Conservation (phyloP, 2,329 filamentous ascomycete genomes). For the Bipolaris oryzae region DNA sequence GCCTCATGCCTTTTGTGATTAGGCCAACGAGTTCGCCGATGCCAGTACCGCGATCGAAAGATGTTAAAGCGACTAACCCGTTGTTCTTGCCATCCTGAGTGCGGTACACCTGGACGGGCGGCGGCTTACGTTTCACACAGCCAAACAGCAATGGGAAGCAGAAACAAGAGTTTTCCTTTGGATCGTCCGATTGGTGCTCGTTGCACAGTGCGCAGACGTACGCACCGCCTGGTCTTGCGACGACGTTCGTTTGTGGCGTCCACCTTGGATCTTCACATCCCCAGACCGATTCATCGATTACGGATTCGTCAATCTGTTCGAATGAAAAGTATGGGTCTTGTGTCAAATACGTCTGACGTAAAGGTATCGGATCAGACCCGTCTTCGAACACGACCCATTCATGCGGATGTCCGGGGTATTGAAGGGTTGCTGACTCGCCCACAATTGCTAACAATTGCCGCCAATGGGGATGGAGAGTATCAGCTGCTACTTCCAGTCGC, state of each 20-base stretch:
- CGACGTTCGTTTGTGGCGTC: slow-evolving; percentile 33
- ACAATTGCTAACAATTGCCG: slow-evolving; percentile 57
- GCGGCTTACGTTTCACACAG: slow-evolving; percentile 46
- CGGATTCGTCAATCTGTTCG: slow-evolving; percentile 57
- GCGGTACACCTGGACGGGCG: slow-evolving; percentile 60
- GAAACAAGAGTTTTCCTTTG: slow-evolving; percentile 56
- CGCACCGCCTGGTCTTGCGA: slow-evolving; percentile 37
- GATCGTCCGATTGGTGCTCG: slow-evolving; percentile 58
- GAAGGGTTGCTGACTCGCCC: slow-evolving; percentile 49
- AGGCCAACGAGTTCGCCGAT: slow-evolving; percentile 63
- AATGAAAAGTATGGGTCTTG: slow-evolving; percentile 57
- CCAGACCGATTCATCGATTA: slow-evolving; percentile 58
- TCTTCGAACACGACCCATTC: slow-evolving; percentile 59
- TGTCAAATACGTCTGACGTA: slow-evolving; percentile 56
- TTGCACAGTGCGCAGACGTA: slow-evolving; percentile 55
- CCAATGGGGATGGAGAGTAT: slow-evolving; percentile 61
- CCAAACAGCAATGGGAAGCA: slow-evolving; percentile 63
- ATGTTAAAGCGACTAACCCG: slow-evolving; percentile 54
- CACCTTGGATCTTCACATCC: slow-evolving; percentile 58
- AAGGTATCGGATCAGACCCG: slow-evolving; percentile 51
- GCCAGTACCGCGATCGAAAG: slow-evolving; percentile 59
- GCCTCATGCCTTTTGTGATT: slow-evolving; percentile 59
- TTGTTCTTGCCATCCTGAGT: slow-evolving; percentile 62
- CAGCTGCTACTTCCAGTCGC: slow-evolving; percentile 60
- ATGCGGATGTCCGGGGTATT: slow-evolving; percentile 58